Base-by-base conservation (phyloP, 257 asterid species). In the Thymus mandschuricus region DNA sequence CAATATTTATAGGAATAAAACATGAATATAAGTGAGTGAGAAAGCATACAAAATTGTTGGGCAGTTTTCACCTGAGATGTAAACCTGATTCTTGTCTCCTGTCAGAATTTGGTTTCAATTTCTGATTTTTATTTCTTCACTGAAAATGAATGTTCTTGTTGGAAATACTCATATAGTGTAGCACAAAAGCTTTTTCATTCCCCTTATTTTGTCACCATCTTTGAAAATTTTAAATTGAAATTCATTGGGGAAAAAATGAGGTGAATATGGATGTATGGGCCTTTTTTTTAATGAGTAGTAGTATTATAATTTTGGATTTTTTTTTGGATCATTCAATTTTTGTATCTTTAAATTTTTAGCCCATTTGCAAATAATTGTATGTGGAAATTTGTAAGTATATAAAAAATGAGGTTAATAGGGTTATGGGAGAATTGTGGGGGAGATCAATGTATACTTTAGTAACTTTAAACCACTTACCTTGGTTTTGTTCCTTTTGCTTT, bases 401-500 rank as follows among this genome's bases (percentile, higher is more conserved):
- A 21, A 21, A 21, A 21, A 21, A 7, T 10, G 27, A 21, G 68
- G 62, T 71, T 33, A 45, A 60, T 60, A 12, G 29, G 44, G 54
- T 61, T 21, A 3, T 49, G 38, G 2, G 29, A 51, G 49, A 29
- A 35, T 30, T 79, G 81, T 76, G 74, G 81, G 78, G 75, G 77
- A 80, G 78, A 73, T 56, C 30, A 73, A 27, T 52, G 29, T 69
- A 29, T 69, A 45, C 76, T 68, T 79, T 75, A 69, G 69, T 74
- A 64, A 68, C 86, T 82, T 33, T 86, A 81, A 83, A 81, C 75
- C 79, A 73, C 59, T 65, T 76, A 69, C 78, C 55, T 59, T 74
- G 82, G 81, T 61, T 75, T 69, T 71, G 21, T 77, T 78, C 79
- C 66, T 81, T 77, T 78, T 43, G 74, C 95, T 86, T 88, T 83